Evolutionary conservation across 225 moss, liverwort and hornwort genomes (phyloP).

Genomic region (Pseudoscleropodium purum): DNA sequence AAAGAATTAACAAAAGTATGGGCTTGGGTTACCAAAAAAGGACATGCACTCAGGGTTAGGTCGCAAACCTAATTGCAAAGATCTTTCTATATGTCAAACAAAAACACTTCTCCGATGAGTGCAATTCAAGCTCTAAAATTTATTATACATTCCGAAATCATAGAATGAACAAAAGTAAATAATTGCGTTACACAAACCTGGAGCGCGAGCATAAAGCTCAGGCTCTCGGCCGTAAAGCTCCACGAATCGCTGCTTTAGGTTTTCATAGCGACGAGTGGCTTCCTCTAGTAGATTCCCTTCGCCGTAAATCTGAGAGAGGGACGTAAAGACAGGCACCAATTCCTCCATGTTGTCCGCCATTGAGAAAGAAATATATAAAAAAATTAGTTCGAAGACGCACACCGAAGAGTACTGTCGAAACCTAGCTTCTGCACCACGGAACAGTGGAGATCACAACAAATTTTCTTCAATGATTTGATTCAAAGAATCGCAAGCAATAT

Average conservation of each 20-base stretch:
- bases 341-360: constrained; percentile 55
- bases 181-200: constrained; percentile 30
- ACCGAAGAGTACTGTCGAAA: neutral
- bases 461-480: neutral
- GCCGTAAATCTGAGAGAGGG: constrained; percentile 68
- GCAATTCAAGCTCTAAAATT: neutral
- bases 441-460: neutral
- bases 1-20: neutral
- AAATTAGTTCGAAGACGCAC: neutral
- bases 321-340: constrained; percentile 44
- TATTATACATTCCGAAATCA: neutral
- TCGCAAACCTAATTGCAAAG: neutral
- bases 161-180: neutral
- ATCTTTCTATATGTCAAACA: neutral
- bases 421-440: neutral
- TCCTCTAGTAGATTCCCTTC: constrained; percentile 36
- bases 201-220: constrained; percentile 76
- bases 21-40: neutral
- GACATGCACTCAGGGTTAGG: neutral
- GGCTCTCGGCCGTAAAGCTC: constrained; percentile 60
- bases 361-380: too few species aligned
- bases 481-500: neutral
- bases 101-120: neutral
- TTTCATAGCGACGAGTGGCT: constrained; percentile 48
- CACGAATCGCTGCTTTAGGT: constrained; percentile 46